Conservation (phyloP, 2,329 filamentous ascomycete species). For the Endoconidiophora polonica region DNA sequence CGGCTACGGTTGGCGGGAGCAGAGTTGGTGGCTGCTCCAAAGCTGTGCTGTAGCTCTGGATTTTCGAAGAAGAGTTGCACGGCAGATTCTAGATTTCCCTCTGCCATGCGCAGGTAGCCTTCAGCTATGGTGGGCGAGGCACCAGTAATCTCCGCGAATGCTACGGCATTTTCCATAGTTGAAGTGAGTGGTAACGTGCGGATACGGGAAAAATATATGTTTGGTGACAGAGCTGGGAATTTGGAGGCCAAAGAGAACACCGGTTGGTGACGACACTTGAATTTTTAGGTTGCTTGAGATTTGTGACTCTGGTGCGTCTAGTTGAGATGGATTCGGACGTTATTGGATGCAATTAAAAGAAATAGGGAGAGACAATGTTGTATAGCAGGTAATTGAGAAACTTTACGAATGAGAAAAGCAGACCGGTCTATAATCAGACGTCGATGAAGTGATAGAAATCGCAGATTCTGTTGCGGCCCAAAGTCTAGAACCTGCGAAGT, state of each 20-base stretch:
- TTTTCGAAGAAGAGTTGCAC: conserved; percentile 84
- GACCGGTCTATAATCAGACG: too few relatives aligned
- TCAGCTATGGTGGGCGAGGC: conserved; percentile 56
- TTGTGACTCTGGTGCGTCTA: too few relatives aligned
- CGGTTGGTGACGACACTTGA: background rate
- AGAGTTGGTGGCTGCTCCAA: conserved; percentile 23
- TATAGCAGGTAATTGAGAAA: background rate
- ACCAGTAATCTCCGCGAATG: conserved; percentile 70
- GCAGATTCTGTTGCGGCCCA: background rate
- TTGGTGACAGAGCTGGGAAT: background rate
- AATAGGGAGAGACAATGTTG: background rate
- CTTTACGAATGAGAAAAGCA: background rate
- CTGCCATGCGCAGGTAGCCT: conserved; percentile 72
- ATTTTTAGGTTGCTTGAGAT: background rate
- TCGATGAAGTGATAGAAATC: background rate
- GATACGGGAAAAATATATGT: background rate
- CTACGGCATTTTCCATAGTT: conserved; percentile 52
- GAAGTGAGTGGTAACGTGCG: background rate
- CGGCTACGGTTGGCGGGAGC: conserved; percentile 16
- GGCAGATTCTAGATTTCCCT: conserved; percentile 68
- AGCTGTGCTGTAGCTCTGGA: conserved; percentile 47
- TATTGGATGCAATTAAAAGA: background rate
- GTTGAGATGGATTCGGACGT: too few relatives aligned
- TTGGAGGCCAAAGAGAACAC: background rate
- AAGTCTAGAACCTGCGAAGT: too few relatives aligned